Base-by-base conservation (phyloP, 441 rosid species). In the California macrophylla region DNA sequence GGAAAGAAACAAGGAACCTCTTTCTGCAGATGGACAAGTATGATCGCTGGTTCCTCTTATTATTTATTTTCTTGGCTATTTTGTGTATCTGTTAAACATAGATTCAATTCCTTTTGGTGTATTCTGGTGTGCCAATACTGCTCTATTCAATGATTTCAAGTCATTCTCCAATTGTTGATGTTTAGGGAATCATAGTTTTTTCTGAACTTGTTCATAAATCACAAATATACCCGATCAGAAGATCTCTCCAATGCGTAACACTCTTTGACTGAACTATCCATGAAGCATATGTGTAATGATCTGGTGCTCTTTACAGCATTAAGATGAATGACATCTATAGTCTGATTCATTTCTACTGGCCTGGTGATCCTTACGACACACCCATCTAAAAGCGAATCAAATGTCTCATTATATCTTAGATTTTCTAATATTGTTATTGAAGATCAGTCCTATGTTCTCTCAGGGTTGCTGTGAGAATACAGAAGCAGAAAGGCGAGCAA, bases 1-100 rank as follows among this genome's bases (percentile, higher is more conserved):
- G 61, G 78, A 68, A 52, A 76, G 76, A 56, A 64, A 79, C 34
- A 72, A 73, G 50, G 74, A 75, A 8, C 58, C 75, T 47, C 70
- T 69, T 75, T 52, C 52, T 42, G 62, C 30, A 13, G 70, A 79
- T 69, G 71, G 36, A 64, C 77, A 74, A 69, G 87, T 86, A 84
- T 30, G 82, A 34, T 76, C 36, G 28, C 21, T 62, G 28, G 7
- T 13, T 12, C 52, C 10, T 25, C 25, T 56, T 21, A 18, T 10
- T 47, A 28, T 70, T 65, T 42, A 24, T 54, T 47, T 45, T 71
- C 3, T 54, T 38, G 71, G 36, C 47, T 0, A 5, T 30, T 20
- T 69, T 21, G 50, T 38, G 2, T 45, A 29, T 29, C 32, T 29
- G 4, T 29, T 4, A 29, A 29, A 29, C 4, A 29, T 2, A 29